Base-by-base conservation (phyloP, 352 stramenopile species). In the Phytophthora melonis region DNA sequence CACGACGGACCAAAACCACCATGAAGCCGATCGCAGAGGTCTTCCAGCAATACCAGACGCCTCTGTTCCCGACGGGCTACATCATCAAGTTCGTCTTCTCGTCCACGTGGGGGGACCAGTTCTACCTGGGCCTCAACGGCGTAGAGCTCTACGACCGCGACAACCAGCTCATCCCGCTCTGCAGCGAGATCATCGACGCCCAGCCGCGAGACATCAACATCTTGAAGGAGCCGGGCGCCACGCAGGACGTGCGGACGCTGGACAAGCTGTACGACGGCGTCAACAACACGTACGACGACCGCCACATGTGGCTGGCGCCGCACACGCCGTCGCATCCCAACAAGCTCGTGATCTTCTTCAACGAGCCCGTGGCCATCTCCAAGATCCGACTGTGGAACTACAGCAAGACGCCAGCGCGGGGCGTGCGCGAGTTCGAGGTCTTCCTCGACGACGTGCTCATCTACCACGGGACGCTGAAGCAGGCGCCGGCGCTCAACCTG, bases 361-460 rank as follows among this genome's bases (percentile, higher is more conserved):
- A 97, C 58, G 81, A 89, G 27, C 88, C 88, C 0, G 75, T 95
- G 14, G 84, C 84, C 1, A 66, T 96, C n/a, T 95, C 89, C 19
- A 87, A 86, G 54, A 88, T 96, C 63, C 87, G 82, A 1, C n/a
- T 97, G 16, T 96, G 85, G 85, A 97, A 97, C 66, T 97, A 97
- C 77, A 92, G 78, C 77, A 96, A 95, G 74, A 96, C 92, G 8
- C 86, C 90, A 1, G 49, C 78, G 3, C 86, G 92, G 7, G 92
- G 92, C 19, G 92, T 93, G 0, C 77, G 77, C 8, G 89, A 97
- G 66, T 93, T 97, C 57, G 86, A 93, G 43, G 70, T 97, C 25
- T 88, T 92, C 50, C 58, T 97, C 34, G 92, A 97, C 77, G 92
- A 97, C 63, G 79, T 94, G 30, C 77, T 93, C 21, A 86, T 94